A percentile compares a stretch with the other conserved stretches of the same genome.
These are phyloP conservation scores for Rhizoctonia solani DNA, from an alignment of 1,284 basidiomycete species.

Conservation along the genomic window DNA sequence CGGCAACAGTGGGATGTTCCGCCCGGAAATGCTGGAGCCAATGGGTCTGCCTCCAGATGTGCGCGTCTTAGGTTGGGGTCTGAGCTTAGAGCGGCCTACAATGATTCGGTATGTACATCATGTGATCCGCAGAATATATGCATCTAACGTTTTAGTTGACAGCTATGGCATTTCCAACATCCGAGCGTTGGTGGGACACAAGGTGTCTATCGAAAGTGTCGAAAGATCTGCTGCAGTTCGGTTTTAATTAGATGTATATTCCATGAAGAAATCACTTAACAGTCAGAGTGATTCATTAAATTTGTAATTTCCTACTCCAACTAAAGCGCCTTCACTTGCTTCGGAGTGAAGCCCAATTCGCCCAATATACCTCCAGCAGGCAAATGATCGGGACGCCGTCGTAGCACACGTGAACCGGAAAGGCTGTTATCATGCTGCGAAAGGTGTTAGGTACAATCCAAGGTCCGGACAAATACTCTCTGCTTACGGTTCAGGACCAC, in stretches of 20 bases:
- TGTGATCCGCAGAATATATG: neutral
- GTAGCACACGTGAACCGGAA: constrained; percentile 34
- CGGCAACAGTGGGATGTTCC: constrained; percentile 97
- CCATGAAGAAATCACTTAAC: constrained; percentile 27
- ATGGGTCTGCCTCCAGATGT: constrained; percentile 99
- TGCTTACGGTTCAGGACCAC: constrained; percentile 39
- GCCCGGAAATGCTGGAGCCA: constrained; percentile 98
- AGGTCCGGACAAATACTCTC: neutral
- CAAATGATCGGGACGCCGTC: constrained; percentile 17
- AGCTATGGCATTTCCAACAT: constrained; percentile 95
- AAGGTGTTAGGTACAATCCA: neutral
- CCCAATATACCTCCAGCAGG: constrained; percentile 38
- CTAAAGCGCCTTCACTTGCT: constrained; percentile 36
- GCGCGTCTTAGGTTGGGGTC: constrained; percentile 96
- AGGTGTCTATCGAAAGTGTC: constrained; percentile 87
- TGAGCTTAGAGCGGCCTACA: constrained; percentile 95
- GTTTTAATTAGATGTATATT: constrained; percentile 55
- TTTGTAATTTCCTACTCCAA: neutral
- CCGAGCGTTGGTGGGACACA: constrained; percentile 95
- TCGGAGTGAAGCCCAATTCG: constrained; percentile 35
- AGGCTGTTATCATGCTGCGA: constrained; percentile 37
- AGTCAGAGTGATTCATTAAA: neutral
- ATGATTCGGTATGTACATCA: constrained; percentile 85
- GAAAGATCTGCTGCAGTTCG: constrained; percentile 89
- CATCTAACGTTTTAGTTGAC: constrained; percentile 15